Percentiles rank a stretch among this genome's conserved stretches.
phyloP scores from a whole-genome alignment of 2,329 filamentous ascomycete genomes.

The Cordyceps cateniannulata region DNA sequence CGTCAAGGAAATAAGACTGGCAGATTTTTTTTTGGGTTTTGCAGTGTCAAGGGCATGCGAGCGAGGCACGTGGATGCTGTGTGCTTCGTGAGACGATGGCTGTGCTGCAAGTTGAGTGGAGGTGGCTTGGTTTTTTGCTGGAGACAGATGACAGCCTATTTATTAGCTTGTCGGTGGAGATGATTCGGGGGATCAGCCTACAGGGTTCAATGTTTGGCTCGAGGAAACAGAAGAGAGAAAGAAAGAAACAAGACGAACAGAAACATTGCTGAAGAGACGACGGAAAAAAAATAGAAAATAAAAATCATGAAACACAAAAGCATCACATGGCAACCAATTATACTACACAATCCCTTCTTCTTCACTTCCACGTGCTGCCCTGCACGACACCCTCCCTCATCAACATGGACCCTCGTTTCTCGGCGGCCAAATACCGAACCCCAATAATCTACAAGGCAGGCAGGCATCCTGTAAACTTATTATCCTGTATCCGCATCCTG shows the following conservation, averaged over 20 bases:
- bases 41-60: neutral
- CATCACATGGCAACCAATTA: neutral
- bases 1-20: slow-evolving; percentile 2
- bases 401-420: too few relatives aligned
- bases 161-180: too few relatives aligned
- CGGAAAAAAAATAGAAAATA: too few relatives aligned
- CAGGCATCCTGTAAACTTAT: too few relatives aligned
- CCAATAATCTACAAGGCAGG: too few relatives aligned
- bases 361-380: neutral
- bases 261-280: too few relatives aligned
- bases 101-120: neutral
- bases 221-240: too few relatives aligned
- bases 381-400: neutral
- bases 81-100: neutral
- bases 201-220: too few relatives aligned
- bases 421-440: neutral
- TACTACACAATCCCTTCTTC: neutral
- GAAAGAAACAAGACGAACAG: too few relatives aligned
- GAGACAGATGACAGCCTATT: neutral
- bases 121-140: neutral
- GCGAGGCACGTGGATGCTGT: neutral
- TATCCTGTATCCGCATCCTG: neutral
- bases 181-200: too few relatives aligned
- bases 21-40: neutral
- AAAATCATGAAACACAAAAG: too few relatives aligned